Percentiles rank a stretch among this genome's conserved stretches.
These are phyloP conservation scores for Calycina herbarum DNA, from an alignment of 2,329 filamentous ascomycete species.

Conservation along the genomic window DNA sequence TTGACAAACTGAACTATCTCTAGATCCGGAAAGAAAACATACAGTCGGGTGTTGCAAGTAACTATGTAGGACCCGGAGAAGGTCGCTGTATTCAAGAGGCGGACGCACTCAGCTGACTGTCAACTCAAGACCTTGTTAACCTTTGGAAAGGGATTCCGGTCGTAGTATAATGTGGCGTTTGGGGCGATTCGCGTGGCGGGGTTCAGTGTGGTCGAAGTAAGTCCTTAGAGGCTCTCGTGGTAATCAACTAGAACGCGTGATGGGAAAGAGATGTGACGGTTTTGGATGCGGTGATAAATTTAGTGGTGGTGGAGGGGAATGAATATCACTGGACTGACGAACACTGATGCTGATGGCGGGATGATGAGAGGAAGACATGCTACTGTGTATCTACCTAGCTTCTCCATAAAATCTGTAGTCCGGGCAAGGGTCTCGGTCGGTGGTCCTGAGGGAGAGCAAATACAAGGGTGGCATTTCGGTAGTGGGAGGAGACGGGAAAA, in stretches of 20 bases:
- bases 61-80: constrained; percentile 31
- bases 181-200: constrained; percentile 4
- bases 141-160: neutral
- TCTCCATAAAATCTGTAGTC: constrained; percentile 4
- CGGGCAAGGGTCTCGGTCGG: neutral
- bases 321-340: neutral
- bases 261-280: constrained; percentile 3
- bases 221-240: neutral
- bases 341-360: neutral
- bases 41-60: constrained; percentile 26
- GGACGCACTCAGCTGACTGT: constrained; percentile 29
- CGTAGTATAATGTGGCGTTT: constrained; percentile 5
- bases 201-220: neutral
- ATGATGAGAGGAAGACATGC: constrained; percentile 2
- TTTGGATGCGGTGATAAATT: neutral
- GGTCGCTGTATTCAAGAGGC: constrained; percentile 26
- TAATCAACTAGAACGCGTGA: neutral
- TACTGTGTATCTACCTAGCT: neutral
- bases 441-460: constrained; percentile 11
- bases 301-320: neutral
- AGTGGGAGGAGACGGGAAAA: constrained; percentile 27
- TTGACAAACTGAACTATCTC: constrained; percentile 2
- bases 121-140: neutral
- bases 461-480: constrained; percentile 25
- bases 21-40: constrained; percentile 17